Evolutionary conservation across 257 asterid genomes (phyloP).

Genomic region (Gentiana macrophylla): DNA sequence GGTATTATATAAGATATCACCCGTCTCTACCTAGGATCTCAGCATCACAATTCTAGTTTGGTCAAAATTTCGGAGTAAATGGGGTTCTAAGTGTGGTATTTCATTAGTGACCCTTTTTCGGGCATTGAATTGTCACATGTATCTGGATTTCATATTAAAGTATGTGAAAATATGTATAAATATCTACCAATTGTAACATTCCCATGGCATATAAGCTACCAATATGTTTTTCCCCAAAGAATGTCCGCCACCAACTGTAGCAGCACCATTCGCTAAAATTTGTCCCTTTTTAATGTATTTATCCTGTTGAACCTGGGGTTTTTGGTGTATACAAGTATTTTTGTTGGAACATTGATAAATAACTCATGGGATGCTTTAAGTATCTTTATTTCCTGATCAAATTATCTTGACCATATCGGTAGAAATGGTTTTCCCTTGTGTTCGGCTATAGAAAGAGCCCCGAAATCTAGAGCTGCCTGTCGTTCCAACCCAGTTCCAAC

Average conservation of each 20-base stretch:
- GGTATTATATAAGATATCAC: neutral
- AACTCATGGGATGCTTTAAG: neutral
- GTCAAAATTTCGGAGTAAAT: constrained; percentile 2
- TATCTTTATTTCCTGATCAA: too few species aligned
- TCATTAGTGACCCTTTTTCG: neutral
- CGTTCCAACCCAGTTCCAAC: too few species aligned
- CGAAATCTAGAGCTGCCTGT: too few species aligned
- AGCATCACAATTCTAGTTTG: neutral
- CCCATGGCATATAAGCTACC: constrained; percentile 3
- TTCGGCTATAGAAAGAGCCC: too few species aligned
- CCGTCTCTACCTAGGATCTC: neutral
- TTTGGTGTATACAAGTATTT: constrained; percentile 1
- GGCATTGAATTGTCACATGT: too few species aligned
- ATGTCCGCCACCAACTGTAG: constrained; percentile 2
- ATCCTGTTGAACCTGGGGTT: neutral
- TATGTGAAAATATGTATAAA: too few species aligned
- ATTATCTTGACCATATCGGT: too few species aligned
- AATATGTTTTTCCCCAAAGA: constrained; percentile 1
- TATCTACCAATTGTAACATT: neutral
- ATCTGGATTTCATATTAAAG: too few species aligned
- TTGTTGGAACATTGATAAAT: neutral
- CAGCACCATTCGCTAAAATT: constrained; percentile 6
- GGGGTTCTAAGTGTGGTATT: neutral
- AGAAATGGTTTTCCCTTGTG: too few species aligned
- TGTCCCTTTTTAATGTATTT: constrained; percentile 7